A percentile compares a stretch with the other conserved stretches of the same genome.
Conservation (phyloP, 768 basidiomycete genomes). For the Rhodocollybia butyracea region DNA sequence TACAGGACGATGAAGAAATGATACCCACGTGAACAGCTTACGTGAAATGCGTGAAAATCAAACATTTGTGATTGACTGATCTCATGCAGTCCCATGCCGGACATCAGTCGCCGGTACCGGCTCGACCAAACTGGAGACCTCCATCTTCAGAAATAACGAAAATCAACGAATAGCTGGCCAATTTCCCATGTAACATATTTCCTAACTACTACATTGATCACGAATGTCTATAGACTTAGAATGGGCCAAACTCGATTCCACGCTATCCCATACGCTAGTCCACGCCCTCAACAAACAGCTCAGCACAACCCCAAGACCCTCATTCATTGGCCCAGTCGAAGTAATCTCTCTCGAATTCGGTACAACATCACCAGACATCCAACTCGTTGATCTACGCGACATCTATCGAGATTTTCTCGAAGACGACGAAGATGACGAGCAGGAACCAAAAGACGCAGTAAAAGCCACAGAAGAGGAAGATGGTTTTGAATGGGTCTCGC, state of each 20-base stretch:
- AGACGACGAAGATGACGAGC: conserved; percentile 56
- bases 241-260: conserved; percentile 79
- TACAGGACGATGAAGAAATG: no score
- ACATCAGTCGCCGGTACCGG: background rate
- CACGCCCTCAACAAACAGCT: conserved; percentile 80
- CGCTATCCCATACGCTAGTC: conserved; percentile 67
- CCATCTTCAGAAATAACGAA: no score
- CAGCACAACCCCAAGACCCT: conserved; percentile 66
- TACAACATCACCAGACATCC: conserved; percentile 74
- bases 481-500: conserved; percentile 79
- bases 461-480: conserved; percentile 64
- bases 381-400: conserved; percentile 89
- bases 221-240: conserved; percentile 95
- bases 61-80: no score
- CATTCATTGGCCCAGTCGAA: conserved; percentile 91
- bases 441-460: conserved; percentile 50
- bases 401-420: conserved; percentile 93
- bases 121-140: background rate
- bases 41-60: no score
- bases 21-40: no score
- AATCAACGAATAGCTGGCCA: no score
- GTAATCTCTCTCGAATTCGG: conserved; percentile 90
- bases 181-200: no score
- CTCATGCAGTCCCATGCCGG: no score
- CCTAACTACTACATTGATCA: no score